Evolutionary conservation across 2,329 filamentous ascomycete species (phyloP), one percentile per base, ranked within the genome.

Genomic region (Pseudocercospora fuligena): DNA sequence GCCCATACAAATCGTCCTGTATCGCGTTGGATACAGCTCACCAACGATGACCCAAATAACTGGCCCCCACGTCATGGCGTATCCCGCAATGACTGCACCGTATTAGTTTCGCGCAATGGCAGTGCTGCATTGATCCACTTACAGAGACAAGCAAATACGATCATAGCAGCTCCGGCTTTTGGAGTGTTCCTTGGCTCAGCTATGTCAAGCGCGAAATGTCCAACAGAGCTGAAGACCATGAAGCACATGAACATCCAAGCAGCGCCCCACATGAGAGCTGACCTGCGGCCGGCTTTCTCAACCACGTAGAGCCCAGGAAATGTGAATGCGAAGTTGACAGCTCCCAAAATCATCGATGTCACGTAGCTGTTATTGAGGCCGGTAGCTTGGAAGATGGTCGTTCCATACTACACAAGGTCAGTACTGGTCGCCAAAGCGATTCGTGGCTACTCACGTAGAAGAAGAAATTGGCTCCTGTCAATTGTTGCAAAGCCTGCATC

Each of bases 21-120:
- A 89, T 14, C 87, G 82, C 11, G 85, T 86, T 0, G 86, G 88
- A 76, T 89, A 92, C 16, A 71, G 65, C 51, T 71, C 69, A 6
- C 69, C 69, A 19, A 69, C 67, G 4, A 71, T 66, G 21, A 71
- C 69, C 91, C 90, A 93, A 61, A 91, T 87, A 59, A 88, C 85
- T 0, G 89, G 89, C 23, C 89, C 89, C 89, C 89, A 91, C 1
- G 89, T 90, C 1, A 87, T 89, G 3, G 89, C 89, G 66, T 89
- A 91, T 0, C 83, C 87, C 0, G 88, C 82, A 70, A 90, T 89
- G 75, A 90, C 49, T 53, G 49, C 29, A 8, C 7, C 9, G 5
- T 27, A 23, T 53, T 53, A 53, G 49, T 6, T 14, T 53, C 7
- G 8, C 49, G 2, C 9, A 1, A 27, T 2, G 23, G 2, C 5